These are phyloP conservation scores for Ascochyta fabae DNA, from an alignment of 2,329 filamentous ascomycete genomes.

Conservation along the genomic window DNA sequence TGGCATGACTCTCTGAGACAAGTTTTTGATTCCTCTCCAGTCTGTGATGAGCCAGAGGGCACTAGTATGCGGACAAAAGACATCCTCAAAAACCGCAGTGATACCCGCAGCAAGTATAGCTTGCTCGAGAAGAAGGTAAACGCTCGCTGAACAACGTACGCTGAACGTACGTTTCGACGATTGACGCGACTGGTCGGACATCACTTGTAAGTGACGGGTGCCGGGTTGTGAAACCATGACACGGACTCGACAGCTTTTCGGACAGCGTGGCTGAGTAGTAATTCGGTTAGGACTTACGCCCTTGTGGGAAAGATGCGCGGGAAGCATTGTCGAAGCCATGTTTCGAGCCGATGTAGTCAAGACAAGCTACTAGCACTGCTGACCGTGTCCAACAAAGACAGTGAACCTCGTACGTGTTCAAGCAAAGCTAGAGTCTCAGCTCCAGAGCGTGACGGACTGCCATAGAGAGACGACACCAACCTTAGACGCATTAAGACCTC, in stretches of 20 bases:
- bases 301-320: conserved; percentile 58
- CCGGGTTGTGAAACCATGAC: conserved; percentile 57
- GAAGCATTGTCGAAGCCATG: conserved; percentile 49
- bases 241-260: conserved; percentile 54
- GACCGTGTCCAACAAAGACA: conserved; percentile 37
- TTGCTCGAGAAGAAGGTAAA: conserved; percentile 51
- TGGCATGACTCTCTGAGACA: conserved; percentile 86
- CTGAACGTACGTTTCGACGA: conserved; percentile 64
- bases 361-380: conserved; percentile 31
- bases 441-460: conserved; percentile 50
- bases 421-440: conserved; percentile 29
- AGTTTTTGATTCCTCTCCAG: conserved; percentile 91
- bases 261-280: conserved; percentile 53
- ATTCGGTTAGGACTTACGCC: conserved; percentile 42
- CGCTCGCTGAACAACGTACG: conserved; percentile 64
- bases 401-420: conserved; percentile 9
- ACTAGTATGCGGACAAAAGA: conserved; percentile 81
- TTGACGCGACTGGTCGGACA: conserved; percentile 71
- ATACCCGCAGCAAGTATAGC: conserved; percentile 39
- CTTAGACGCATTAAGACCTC: conserved; percentile 56
- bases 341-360: conserved; percentile 15
- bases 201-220: conserved; percentile 54
- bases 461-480: conserved; percentile 36
- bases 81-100: conserved; percentile 91
- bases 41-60: conserved; percentile 64